Evolutionary conservation across 768 basidiomycete species (phyloP), one percentile per base, ranked within the genome.

Genomic region (Kwoniella dendrophila): DNA sequence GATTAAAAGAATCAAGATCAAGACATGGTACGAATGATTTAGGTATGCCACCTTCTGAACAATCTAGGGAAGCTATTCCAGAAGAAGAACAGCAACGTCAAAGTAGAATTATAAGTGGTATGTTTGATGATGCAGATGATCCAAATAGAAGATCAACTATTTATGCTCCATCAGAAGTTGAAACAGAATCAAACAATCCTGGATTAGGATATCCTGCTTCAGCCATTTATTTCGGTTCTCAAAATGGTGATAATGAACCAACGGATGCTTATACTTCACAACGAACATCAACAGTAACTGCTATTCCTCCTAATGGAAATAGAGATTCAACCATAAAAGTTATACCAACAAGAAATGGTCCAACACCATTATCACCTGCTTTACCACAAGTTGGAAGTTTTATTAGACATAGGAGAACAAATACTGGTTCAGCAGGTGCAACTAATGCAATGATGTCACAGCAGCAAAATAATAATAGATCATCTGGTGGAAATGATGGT

Each of bases 171-270:
- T 68, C 56, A 32, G 64, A 57, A 14, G 58, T 43, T 5, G 33
- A 20, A 16, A 22, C 68, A 71, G 47, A 12, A 22, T 14, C 10
- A 11, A n/a, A 51, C 11, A 52, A 57, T 64, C 40, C 63, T 4
- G 77, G 73, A 26, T 55, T 78, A 3, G 76, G 76, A 27, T 79
- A 77, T 50, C 76, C 76, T n/a, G 61, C 69, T 24, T 71, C 71
- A 7, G 71, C 70, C 2, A 79, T 79, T 49, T 72, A 68, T 62
- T 77, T 76, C 57, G 71, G 71, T 7, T 72, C 74, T 48, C 73
- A 72, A n/a, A 58, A 64, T 27, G 52, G 60, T 12, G 55, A 70
- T 24, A 22, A 40, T 12, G 29, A 56, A 16, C 41, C 41, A 14
- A 34, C 53, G 59, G 56, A 54, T 30, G 65, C 52, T 52, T 41